Evolutionary conservation across 2,329 filamentous ascomycete genomes (phyloP), one percentile per base, ranked within the genome.

Genomic region (Leptographium wingfieldii): DNA sequence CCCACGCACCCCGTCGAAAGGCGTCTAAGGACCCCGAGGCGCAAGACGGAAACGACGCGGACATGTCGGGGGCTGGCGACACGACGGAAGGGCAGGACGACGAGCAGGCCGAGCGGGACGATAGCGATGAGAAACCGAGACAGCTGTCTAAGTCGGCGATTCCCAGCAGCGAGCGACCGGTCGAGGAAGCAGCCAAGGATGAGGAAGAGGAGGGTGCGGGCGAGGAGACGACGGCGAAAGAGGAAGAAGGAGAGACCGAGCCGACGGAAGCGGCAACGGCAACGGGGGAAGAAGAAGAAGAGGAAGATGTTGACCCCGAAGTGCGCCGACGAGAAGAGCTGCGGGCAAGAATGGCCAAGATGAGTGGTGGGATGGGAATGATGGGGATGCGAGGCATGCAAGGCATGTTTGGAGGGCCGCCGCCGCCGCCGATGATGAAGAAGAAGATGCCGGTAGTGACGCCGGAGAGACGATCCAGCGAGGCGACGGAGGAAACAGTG

Each of bases 331-430:
- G 87, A 69, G 85, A 96, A 73, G 92, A 96, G 70, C 78, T 99
- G 38, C 84, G 94, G 62, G 91, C 94, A 63, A 85, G 94, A 67
- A 99, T 99, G 90, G 94, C 94, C 54, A 96, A 96, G 74, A 94
- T 99, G 87, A 95, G 92, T 66, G 92, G 92, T 59, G 92, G 92
- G 27, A 96, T 96, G 90, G 90, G 90, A 55, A 95, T 97, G 87
- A 85, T 90, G 70, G 90, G 90, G 66, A 95, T 97, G 84, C 62
- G 60, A 48, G 62, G 62, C 46, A 95, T 97, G 87, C 85, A 90
- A 70, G 90, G 90, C 67, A 94, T 97, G 85, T 95, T 95, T 71
- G 90, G 89, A 22, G 81, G 82, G 25, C 83, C 85, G 43, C 72
- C 73, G n/a, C 71, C 75, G 11, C 74, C 76, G 49, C 83, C 76